Evolutionary conservation across 2,329 filamentous ascomycete species (phyloP).

Genomic region (Triangularia verruculosa): DNA sequence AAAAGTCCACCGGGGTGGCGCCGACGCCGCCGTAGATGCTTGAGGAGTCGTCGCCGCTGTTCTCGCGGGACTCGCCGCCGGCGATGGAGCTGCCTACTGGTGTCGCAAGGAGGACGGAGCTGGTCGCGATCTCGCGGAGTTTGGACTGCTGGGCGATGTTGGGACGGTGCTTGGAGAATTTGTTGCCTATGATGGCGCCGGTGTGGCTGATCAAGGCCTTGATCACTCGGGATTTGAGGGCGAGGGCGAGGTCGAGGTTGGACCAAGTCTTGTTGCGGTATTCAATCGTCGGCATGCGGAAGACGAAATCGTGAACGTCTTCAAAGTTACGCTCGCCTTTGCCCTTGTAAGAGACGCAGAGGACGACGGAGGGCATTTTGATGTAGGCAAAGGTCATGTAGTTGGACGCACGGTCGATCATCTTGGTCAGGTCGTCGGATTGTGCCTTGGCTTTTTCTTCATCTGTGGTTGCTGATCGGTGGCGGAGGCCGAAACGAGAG

Average conservation of each 20-base stretch:
- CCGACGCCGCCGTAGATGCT: conserved; percentile 48
- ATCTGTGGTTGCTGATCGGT: conserved; percentile 41
- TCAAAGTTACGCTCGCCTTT: conserved; percentile 93
- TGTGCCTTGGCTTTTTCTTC: conserved; percentile 51
- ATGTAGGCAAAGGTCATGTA: conserved; percentile 98
- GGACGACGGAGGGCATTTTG: conserved; percentile 89
- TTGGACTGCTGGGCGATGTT: conserved; percentile 74
- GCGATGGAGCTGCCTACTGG: conserved; percentile 26
- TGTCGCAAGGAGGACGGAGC: conserved; percentile 60
- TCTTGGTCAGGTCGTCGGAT: conserved; percentile 89
- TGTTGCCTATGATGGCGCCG: conserved; percentile 95
- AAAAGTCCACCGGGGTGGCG: conserved; percentile 53
- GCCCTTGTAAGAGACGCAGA: conserved; percentile 95
- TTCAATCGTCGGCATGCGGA: conserved; percentile 88
- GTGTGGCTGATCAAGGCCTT: conserved; percentile 92
- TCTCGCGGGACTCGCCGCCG: conserved; percentile 31
- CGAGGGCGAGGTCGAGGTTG: conserved; percentile 88
- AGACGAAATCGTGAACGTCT: conserved; percentile 96
- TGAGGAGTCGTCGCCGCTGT: conserved; percentile 56
- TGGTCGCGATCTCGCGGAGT: conserved; percentile 80
- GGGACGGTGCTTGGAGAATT: conserved; percentile 85
- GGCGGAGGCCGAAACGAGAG: conserved; percentile 55
- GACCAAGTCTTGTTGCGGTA: conserved; percentile 99
- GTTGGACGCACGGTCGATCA: conserved; percentile 91
- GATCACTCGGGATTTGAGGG: conserved; percentile 91